Conservation (phyloP, 768 basidiomycete species). For the Boletus vermiculosoides region DNA sequence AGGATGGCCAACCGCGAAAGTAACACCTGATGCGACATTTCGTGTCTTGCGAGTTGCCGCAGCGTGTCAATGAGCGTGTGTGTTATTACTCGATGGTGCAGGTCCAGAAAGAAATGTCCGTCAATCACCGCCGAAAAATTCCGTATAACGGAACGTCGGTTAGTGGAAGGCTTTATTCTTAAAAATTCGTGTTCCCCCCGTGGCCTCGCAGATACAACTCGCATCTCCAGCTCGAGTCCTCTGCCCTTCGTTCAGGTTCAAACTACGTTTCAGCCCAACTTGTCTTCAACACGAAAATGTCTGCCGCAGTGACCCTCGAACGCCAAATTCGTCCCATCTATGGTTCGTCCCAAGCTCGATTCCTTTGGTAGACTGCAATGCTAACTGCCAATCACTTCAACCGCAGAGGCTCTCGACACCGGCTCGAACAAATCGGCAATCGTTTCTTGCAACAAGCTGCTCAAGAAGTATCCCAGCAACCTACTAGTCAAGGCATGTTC, state of each 20-base stretch:
- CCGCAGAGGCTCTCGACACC: constrained; percentile 78
- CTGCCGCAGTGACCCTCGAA: constrained; percentile 57
- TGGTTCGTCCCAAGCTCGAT: constrained; percentile 44
- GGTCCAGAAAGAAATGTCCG: constrained; percentile 1
- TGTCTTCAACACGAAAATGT: constrained; percentile 37
- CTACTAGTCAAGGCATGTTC: constrained; percentile 61
- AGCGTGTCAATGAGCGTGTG: neutral
- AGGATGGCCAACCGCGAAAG: constrained; percentile 31
- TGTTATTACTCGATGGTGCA: neutral
- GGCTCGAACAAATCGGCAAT: constrained; percentile 86
- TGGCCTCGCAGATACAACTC: constrained; percentile 2
- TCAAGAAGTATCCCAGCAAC: constrained; percentile 82
- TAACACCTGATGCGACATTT: constrained; percentile 44
- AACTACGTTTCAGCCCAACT: neutral
- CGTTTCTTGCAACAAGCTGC: constrained; percentile 79
- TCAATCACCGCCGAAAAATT: constrained; percentile 24
- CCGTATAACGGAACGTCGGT: constrained; percentile 29
- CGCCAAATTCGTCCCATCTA: constrained; percentile 86
- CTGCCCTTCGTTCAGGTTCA: constrained; percentile 5
- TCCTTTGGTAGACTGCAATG: neutral
- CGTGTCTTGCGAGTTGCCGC: neutral
- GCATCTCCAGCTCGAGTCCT: neutral
- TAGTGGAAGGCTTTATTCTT: constrained; percentile 15
- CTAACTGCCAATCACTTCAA: constrained; percentile 3
- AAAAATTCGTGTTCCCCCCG: constrained; percentile 26